These are phyloP conservation scores for Aspergillus hiratsukae DNA, from an alignment of 2,329 filamentous ascomycete species.

Conservation along the genomic window DNA sequence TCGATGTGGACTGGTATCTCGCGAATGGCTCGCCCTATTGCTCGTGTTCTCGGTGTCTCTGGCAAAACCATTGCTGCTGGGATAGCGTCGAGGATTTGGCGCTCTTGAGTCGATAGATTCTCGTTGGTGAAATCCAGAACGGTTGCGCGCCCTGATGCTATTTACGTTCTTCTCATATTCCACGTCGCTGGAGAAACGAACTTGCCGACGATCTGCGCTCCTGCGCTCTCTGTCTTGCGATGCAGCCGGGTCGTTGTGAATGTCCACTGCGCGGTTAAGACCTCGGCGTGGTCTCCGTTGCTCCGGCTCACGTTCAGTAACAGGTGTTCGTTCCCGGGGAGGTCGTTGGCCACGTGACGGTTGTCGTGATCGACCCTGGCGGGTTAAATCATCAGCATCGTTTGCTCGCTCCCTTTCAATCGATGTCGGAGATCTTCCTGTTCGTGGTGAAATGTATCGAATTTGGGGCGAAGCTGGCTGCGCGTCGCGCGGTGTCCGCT, in stretches of 20 bases:
- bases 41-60: background rate
- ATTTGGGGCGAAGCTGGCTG: constrained; percentile 4
- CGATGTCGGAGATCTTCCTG: background rate
- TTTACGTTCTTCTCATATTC: constrained; percentile 10
- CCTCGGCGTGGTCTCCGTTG: constrained; percentile 4
- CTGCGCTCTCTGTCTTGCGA: constrained; percentile 2
- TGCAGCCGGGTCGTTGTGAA: constrained; percentile 9
- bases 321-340: constrained; percentile 16
- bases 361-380: constrained; percentile 1
- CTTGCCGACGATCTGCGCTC: constrained; percentile 8
- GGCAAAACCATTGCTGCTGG: background rate
- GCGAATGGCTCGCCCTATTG: background rate
- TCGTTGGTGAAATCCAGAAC: background rate
- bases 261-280: constrained; percentile 4
- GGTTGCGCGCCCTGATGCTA: constrained; percentile 1
- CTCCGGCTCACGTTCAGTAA: constrained; percentile 15
- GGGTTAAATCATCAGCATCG: background rate
- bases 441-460: constrained; percentile 5
- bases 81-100: background rate
- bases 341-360: constrained; percentile 3
- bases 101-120: background rate
- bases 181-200: constrained; percentile 16
- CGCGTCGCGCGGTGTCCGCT: background rate
- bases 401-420: background rate
- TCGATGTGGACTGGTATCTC: constrained; percentile 1